phyloP scores from a whole-genome alignment of 2,329 filamentous ascomycete species.

The Colletotrichum costaricense region DNA sequence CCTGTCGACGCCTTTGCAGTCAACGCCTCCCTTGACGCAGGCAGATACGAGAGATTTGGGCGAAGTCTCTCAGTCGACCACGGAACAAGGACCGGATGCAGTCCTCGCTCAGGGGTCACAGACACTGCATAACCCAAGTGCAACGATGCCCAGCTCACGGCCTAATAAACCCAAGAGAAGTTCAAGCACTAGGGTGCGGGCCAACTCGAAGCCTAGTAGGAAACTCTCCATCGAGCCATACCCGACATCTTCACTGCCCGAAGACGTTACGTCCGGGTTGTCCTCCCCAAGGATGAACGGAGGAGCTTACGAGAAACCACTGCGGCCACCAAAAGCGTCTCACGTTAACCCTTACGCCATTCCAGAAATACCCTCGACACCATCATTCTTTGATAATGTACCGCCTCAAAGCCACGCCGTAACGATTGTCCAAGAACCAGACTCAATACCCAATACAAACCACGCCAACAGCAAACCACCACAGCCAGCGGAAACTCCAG shows the following conservation, averaged over 20 bases:
- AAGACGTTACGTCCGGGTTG: slow-evolving; percentile 45
- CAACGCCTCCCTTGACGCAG: slow-evolving; percentile 24
- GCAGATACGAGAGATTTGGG: slow-evolving; percentile 38
- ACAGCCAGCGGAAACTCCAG: neutral
- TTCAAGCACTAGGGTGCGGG: slow-evolving; percentile 40
- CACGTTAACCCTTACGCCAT: slow-evolving; percentile 43
- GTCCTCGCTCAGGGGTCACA: slow-evolving; percentile 20
- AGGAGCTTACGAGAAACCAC: slow-evolving; percentile 49
- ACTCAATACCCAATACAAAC: slow-evolving; percentile 9
- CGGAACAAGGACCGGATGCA: slow-evolving; percentile 13
- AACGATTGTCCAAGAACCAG: slow-evolving; percentile 27
- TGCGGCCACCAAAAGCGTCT: slow-evolving; percentile 44
- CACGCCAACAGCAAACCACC: neutral
- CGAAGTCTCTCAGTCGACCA: slow-evolving; percentile 12
- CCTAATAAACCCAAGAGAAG: slow-evolving; percentile 35
- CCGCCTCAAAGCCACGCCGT: slow-evolving; percentile 38
- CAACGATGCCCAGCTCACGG: slow-evolving; percentile 11
- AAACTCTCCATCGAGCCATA: slow-evolving; percentile 45
- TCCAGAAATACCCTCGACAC: slow-evolving; percentile 49
- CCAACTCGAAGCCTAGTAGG: slow-evolving; percentile 43
- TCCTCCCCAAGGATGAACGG: slow-evolving; percentile 44
- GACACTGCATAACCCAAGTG: slow-evolving; percentile 19
- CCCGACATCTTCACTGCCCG: slow-evolving; percentile 40
- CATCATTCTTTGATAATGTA: slow-evolving; percentile 53
- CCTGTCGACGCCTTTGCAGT: slow-evolving; percentile 25